These are phyloP conservation scores for Candida germanica DNA, from an alignment of 805 yeast genomes.

Conservation along the genomic window DNA sequence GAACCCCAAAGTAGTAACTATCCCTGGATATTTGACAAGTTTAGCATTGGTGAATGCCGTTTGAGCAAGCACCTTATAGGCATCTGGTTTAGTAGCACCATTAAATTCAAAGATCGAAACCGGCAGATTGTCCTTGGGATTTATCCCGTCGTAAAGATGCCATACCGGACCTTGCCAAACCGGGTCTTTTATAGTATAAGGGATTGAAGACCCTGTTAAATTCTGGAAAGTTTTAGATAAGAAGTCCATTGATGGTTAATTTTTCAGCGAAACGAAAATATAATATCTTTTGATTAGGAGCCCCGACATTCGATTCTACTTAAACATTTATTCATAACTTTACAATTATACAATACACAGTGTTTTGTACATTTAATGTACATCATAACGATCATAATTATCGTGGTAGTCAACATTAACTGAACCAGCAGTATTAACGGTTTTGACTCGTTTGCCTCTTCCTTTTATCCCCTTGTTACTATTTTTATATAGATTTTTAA, in stretches of 20 bases:
- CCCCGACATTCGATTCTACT: too few relatives aligned
- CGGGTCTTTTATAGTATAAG: conserved; percentile 53
- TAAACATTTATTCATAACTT: too few relatives aligned
- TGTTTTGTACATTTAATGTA: not conserved
- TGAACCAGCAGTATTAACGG: conserved; percentile 2
- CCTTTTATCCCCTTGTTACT: conserved; percentile 91
- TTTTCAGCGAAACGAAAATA: too few relatives aligned
- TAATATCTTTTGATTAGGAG: too few relatives aligned
- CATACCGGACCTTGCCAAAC: conserved; percentile 43
- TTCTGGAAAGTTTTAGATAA: conserved; percentile 60
- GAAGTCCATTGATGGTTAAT: conserved; percentile 66
- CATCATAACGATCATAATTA: conserved; percentile 2
- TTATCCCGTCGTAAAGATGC: conserved; percentile 59
- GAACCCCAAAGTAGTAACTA: conserved; percentile 59
- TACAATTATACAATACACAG: too few relatives aligned
- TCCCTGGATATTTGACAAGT: conserved; percentile 66
- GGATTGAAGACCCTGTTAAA: conserved; percentile 55
- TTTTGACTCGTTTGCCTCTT: conserved; percentile 55
- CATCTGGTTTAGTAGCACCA: conserved; percentile 33
- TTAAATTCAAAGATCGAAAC: conserved; percentile 70
- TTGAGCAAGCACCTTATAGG: conserved; percentile 28
- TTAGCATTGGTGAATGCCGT: conserved; percentile 45
- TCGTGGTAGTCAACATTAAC: conserved; percentile 1
- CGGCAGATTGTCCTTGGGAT: conserved; percentile 46
- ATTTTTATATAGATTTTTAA: conserved; percentile 79